These are phyloP conservation scores for Coelastrella sp. DNA, from an alignment of 139 green algal species.

Conservation along the genomic window DNA sequence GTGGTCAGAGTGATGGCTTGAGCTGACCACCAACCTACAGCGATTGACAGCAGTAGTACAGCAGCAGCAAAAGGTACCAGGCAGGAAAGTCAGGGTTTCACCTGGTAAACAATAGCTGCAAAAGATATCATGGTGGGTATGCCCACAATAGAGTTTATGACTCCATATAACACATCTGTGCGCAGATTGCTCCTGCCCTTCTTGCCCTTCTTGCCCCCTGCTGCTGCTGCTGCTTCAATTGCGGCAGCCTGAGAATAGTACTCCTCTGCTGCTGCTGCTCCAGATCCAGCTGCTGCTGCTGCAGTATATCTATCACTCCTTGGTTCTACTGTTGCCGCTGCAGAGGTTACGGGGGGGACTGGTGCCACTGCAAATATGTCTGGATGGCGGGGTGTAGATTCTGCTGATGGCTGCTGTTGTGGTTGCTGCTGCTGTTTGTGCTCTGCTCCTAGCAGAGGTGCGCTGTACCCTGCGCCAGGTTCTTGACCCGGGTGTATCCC, in stretches of 20 bases:
- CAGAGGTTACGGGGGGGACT: not conserved
- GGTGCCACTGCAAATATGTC: not conserved
- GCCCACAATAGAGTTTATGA: constrained; percentile 72
- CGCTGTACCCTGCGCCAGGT: not conserved
- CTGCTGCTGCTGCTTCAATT: constrained; percentile 7
- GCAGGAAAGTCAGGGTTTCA: not conserved
- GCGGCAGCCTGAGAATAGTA: not conserved
- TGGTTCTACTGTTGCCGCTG: not conserved
- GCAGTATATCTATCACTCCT: not conserved
- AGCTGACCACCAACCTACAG: not conserved
- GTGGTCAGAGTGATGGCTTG: not conserved
- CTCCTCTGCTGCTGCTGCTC: not conserved
- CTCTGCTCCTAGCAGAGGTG: not conserved
- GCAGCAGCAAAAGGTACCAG: not conserved
- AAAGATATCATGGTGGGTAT: constrained; percentile 84
- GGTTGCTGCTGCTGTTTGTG: not conserved
- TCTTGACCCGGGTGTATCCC: not conserved
- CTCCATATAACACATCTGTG: constrained; percentile 55
- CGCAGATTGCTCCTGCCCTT: not conserved
- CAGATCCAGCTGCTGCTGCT: not conserved
- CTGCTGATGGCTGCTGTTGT: not conserved
- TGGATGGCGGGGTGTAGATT: not conserved
- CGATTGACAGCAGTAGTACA: not conserved
- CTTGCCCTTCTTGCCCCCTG: not conserved
- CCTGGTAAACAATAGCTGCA: constrained; percentile 81